Evolutionary conservation across 2,329 filamentous ascomycete genomes (phyloP), one percentile per base, ranked within the genome.

Genomic region (Xylariaceae sp.): DNA sequence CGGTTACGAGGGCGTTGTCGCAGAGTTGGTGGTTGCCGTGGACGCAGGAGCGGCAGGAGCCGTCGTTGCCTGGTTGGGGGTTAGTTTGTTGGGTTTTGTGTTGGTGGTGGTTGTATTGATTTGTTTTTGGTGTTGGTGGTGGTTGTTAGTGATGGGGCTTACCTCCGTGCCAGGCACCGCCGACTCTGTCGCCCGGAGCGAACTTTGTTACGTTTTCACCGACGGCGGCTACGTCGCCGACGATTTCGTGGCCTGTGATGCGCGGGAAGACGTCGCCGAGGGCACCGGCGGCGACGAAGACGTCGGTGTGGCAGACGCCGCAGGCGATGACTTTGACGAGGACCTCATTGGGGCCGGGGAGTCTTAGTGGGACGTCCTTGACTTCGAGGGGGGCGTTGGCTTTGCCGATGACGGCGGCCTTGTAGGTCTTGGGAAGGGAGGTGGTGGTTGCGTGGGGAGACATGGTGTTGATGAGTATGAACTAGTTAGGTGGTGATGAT

Each of bases 271-370:
- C 66, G 49, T 82, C 78, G 9, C 82, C 83, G 49, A 87, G 74
- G 3, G 73, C 67, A 23, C 84, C 83, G 2, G 68, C 51, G 53
- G 79, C 75, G 1, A 82, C 72, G 56, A 71, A 73, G 17, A 74
- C 62, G 66, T 91, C 88, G 0, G 80, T 82, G 71, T 85, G 86
- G 72, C 88, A 92, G 53, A 92, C 82, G 49, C 88, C 88, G 65
- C 85, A 89, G 4, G 88, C 88, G 7, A 85, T 76, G 2, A 90
- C 82, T 71, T 90, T 90, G 72, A 90, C 79, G 30, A 92, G 80
- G 2, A 92, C 75, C 67, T 90, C 78, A 15, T 81, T 80, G 0
- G 77, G 70, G 5, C 78, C 73, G 1, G 87, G 87, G 39, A 76
- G 70, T 60, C 80, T 77, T 47, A 91, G 77, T 15, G 80, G 76